phyloP scores from a whole-genome alignment of 176 grass and related monocot genomes.

The Tillandsia fasciculata region DNA sequence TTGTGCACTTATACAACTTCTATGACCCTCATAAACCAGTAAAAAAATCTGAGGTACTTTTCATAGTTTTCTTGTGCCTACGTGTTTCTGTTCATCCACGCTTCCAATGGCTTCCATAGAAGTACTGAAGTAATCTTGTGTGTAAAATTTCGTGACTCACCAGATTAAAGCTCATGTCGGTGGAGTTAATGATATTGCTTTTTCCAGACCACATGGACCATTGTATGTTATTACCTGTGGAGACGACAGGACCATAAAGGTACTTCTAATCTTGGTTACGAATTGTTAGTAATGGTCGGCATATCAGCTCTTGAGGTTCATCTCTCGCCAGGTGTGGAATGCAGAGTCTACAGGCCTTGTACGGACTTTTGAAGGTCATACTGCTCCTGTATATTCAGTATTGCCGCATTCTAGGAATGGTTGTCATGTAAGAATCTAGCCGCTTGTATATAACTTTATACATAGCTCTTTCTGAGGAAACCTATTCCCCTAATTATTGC shows the following conservation, averaged over 20 bases:
- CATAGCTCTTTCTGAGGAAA: no score
- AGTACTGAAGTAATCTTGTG: no score
- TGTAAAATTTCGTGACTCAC: no score
- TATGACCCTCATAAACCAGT: neutral
- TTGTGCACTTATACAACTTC: conserved; percentile 13
- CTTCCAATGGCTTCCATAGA: no score
- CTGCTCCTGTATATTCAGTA: conserved; percentile 16
- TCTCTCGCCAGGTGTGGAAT: conserved; percentile 11
- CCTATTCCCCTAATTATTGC: no score
- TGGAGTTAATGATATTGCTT: conserved; percentile 26
- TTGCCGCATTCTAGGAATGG: conserved; percentile 14
- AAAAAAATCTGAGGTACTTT: conserved; percentile 11
- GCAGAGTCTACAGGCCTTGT: conserved; percentile 1
- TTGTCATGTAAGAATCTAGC: conserved; percentile 6
- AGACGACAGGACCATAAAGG: conserved; percentile 24
- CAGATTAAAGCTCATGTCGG: conserved; percentile 21
- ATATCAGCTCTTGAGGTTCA: neutral
- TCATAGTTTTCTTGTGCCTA: neutral
- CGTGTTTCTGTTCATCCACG: neutral
- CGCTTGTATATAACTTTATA: neutral
- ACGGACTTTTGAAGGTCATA: conserved; percentile 16
- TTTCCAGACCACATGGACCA: conserved; percentile 10
- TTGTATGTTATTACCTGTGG: conserved; percentile 22
- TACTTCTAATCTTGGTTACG: neutral
- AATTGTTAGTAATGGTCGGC: neutral